Conservation (phyloP, 2,329 filamentous ascomycete genomes). For the Fusarium redolens region DNA sequence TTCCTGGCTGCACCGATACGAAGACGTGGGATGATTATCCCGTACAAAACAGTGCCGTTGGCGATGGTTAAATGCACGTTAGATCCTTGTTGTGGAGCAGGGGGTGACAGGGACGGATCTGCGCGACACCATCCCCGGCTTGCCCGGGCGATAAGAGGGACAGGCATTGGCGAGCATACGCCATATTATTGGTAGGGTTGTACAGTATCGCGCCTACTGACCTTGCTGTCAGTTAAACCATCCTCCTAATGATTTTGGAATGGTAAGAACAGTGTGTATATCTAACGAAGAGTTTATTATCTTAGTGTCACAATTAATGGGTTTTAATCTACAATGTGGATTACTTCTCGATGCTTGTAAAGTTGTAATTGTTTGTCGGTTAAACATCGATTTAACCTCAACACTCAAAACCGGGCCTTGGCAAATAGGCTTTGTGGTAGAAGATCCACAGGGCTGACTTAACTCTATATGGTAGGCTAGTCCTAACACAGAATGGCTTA, state of each 20-base stretch:
- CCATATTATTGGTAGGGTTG: no score
- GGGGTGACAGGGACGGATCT: neutral
- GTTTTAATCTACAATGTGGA: neutral
- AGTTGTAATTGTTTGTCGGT: no score
- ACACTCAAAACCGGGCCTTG: fast-evolving
- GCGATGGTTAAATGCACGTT: neutral
- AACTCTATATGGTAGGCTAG: neutral
- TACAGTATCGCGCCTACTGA: neutral
- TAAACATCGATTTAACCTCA: neutral
- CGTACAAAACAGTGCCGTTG: neutral
- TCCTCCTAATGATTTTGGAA: no score
- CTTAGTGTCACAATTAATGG: no score
- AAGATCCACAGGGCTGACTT: no score
- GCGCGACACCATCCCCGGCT: neutral
- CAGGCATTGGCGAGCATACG: neutral
- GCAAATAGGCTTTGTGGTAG: neutral
- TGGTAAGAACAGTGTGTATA: no score
- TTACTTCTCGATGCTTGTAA: neutral
- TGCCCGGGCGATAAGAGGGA: neutral
- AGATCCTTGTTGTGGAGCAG: neutral
- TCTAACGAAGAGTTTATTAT: no score
- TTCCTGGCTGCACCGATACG: fast-evolving
- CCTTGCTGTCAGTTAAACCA: neutral
- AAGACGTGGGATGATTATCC: neutral
- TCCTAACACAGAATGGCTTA: neutral